A percentile compares a stretch with the other conserved stretches of the same genome.
phyloP scores from a whole-genome alignment of 2,329 filamentous ascomycete species.

The Arthrobotrys pseudoclavata region DNA sequence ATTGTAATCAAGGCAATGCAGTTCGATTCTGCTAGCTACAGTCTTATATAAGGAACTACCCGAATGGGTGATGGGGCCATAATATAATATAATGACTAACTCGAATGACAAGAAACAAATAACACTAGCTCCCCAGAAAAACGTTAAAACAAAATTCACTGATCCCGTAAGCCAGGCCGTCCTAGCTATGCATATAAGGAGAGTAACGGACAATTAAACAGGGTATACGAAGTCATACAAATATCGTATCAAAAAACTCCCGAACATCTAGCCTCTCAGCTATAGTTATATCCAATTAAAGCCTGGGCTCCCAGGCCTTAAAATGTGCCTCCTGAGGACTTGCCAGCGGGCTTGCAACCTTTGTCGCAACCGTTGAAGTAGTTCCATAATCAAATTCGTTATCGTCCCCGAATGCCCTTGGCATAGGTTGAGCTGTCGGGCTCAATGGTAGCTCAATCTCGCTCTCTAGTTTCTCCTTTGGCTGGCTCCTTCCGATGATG shows the following conservation, averaged over 20 bases:
- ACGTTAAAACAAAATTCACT: background rate
- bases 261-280: background rate
- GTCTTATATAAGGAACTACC: constrained; percentile 1
- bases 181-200: constrained; percentile 50
- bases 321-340: constrained; percentile 53
- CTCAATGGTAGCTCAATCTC: constrained; percentile 56
- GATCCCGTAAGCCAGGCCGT: constrained; percentile 26
- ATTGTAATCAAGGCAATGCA: constrained; percentile 8
- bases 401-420: constrained; percentile 35
- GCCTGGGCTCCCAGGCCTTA: constrained; percentile 30
- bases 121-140: constrained; percentile 30
- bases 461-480: constrained; percentile 47
- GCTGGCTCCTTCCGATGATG: constrained; percentile 28
- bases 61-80: constrained; percentile 16
- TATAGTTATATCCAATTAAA: background rate
- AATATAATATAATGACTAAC: background rate
- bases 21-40: constrained; percentile 25
- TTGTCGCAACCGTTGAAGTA: constrained; percentile 42
- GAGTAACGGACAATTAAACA: constrained; percentile 32
- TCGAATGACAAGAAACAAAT: background rate
- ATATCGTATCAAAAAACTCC: constrained; percentile 4
- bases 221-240: constrained; percentile 36
- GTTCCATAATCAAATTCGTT: constrained; percentile 51
- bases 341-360: constrained; percentile 51
- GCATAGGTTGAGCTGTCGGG: constrained; percentile 43